These are phyloP conservation scores for Backusella circina DNA, from an alignment of 192 early-diverging fungal species.

Conservation along the genomic window DNA sequence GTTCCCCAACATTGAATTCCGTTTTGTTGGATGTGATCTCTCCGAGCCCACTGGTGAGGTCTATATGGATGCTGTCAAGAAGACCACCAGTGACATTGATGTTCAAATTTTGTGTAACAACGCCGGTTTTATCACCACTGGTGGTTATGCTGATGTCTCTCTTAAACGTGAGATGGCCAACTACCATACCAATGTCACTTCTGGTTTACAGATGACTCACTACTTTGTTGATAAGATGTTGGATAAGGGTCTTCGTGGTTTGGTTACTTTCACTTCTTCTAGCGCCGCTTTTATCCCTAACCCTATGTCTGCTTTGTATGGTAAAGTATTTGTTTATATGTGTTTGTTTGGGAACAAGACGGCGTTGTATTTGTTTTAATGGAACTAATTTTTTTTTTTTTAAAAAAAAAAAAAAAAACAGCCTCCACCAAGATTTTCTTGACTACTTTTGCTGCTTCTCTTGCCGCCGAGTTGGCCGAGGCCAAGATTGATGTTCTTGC, in stretches of 20 bases:
- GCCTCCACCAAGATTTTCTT: constrained; percentile 51
- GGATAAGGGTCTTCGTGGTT: constrained; percentile 24
- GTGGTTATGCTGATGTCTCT: constrained; percentile 43
- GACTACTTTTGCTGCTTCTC: constrained; percentile 51
- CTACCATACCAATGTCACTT: constrained; percentile 52
- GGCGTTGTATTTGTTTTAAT: neutral
- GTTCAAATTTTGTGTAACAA: constrained; percentile 60
- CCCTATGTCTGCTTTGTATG: constrained; percentile 48
- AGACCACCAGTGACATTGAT: constrained; percentile 43
- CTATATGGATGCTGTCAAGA: constrained; percentile 41
- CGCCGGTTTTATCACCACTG: constrained; percentile 55
- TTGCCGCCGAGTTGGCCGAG: constrained; percentile 46
- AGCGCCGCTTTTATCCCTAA: constrained; percentile 50
- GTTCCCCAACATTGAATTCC: constrained; percentile 44
- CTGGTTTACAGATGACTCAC: constrained; percentile 45
- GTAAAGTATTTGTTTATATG: constrained; percentile 14
- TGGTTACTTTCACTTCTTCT: constrained; percentile 54
- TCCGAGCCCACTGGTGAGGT: constrained; percentile 27
- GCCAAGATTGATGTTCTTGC: constrained; percentile 54
- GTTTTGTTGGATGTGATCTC: constrained; percentile 49
- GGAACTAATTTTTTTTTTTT: neutral
- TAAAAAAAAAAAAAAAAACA: neutral
- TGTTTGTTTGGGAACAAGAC: neutral
- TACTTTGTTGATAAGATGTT: constrained; percentile 48
- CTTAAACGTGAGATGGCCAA: constrained; percentile 43